phyloP scores from a whole-genome alignment of 805 yeast genomes.

The Lachancea sp. region DNA sequence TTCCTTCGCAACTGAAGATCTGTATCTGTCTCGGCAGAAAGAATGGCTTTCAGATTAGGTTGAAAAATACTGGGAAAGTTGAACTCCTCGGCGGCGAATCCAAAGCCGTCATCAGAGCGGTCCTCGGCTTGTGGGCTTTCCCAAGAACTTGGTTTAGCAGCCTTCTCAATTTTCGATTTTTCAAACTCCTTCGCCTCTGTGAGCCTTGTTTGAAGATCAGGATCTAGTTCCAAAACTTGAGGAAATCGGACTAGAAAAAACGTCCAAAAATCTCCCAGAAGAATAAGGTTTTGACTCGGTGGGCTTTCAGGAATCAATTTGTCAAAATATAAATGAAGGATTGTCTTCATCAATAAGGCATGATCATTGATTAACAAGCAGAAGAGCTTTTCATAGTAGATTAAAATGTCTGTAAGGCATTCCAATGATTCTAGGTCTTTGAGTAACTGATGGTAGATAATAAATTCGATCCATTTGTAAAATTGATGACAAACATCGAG shows the following conservation, averaged over 20 bases:
- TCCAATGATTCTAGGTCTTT: slow-evolving; percentile 26
- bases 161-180: slow-evolving; percentile 18
- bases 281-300: slow-evolving; percentile 18
- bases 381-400: slow-evolving; percentile 29
- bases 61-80: slow-evolving; percentile 29
- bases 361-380: slow-evolving; percentile 36
- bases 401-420: slow-evolving; percentile 25
- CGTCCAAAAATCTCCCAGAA: slow-evolving; percentile 31
- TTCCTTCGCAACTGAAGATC: slow-evolving; percentile 11
- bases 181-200: slow-evolving; percentile 27
- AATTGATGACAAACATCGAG: slow-evolving; percentile 28
- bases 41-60: slow-evolving; percentile 21
- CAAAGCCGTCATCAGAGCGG: not conserved
- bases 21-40: slow-evolving; percentile 9
- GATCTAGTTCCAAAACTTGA: slow-evolving; percentile 25
- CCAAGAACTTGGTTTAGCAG: slow-evolving; percentile 17
- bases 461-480: slow-evolving; percentile 32
- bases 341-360: slow-evolving; percentile 29
- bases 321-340: slow-evolving; percentile 24
- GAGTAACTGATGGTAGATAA: slow-evolving; percentile 29
- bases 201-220: slow-evolving; percentile 23
- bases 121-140: not conserved
- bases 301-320: slow-evolving; percentile 20
- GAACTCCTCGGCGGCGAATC: not conserved
- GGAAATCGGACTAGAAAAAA: slow-evolving; percentile 29